Percentiles rank a stretch among this genome's conserved stretches.
Evolutionary conservation across 805 yeast genomes (phyloP).

Genomic region (Ogataea saltuana): DNA sequence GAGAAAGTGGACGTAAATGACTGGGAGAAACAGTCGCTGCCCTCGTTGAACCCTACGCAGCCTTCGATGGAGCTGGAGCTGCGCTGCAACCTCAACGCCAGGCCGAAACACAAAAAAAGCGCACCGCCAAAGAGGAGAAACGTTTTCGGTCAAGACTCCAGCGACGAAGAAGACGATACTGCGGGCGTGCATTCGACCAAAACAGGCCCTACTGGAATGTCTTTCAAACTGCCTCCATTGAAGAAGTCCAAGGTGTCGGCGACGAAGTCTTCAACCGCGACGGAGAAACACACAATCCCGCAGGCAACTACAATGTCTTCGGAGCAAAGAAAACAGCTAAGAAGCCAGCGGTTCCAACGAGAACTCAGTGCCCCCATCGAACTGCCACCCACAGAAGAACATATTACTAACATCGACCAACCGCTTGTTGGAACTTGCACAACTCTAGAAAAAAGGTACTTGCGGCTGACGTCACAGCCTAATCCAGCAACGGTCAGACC

Average conservation of each 20-base stretch:
- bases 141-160: too few relatives aligned
- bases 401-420: constrained; percentile 10
- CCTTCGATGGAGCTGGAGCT: constrained; percentile 19
- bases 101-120: constrained; percentile 1
- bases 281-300: constrained; percentile 7
- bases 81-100: constrained; percentile 19
- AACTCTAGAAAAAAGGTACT: constrained; percentile 71
- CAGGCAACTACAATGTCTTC: constrained; percentile 25
- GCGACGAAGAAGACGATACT: constrained; percentile 13
- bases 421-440: constrained; percentile 62
- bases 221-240: constrained; percentile 16
- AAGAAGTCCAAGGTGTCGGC: constrained; percentile 16
- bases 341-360: constrained; percentile 52
- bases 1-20: constrained; percentile 48
- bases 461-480: constrained; percentile 88
- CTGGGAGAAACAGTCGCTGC: constrained; percentile 55
- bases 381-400: constrained; percentile 4
- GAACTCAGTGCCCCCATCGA: constrained; percentile 25
- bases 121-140: constrained; percentile 11
- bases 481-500: constrained; percentile 86
- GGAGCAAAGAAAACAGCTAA: constrained; percentile 40
- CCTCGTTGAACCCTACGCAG: constrained; percentile 35
- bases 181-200: background rate
- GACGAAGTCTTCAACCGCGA: constrained; percentile 2
- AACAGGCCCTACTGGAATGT: background rate